Base-by-base conservation (phyloP, 2,329 filamentous ascomycete species). In the Zymoseptoria crescenta region DNA sequence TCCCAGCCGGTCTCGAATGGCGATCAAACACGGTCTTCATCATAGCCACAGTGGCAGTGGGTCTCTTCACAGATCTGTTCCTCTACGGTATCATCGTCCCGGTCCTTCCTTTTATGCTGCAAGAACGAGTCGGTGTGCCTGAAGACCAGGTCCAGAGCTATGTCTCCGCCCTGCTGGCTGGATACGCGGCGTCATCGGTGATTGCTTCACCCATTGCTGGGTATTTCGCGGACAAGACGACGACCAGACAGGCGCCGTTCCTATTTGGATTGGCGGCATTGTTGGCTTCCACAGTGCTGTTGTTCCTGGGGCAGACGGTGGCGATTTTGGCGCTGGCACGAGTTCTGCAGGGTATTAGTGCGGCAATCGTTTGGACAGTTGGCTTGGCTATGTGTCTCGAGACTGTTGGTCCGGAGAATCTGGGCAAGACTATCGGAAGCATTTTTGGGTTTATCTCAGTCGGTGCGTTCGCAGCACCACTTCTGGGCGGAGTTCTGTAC, bases 371-470 rank as follows among this genome's bases (percentile, higher is more conserved):
- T 0, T 84, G 83, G 79, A 84, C 81, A 0, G 79, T 83, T 8
- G 81, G 83, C 0, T 71, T 86, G 9, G 81, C 83, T 1, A 74
- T 87, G 60, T 76, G 83, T 48, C 72, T 83, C 4, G 84, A 86
- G 66, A 83, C 83, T 0, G 83, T 86, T 6, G 76, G 79, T 0
- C 76, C 74, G 2, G 74, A 81, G 54, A 81, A 83, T 52, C 68
- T 87, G 45, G 85, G 84, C 2, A 84, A 84, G 68, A 81, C 81
- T 1, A 81, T 87, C 66, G 84, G 84, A 13, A 79, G 79, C 72
- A 81, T 85, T 7, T 84, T 83, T 69, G 81, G 80, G 60, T 80
- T 86, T 61, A 80, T 85, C 55, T 81, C 80, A 0, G 75, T 83
- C 0, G 84, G 83, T 0, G 78, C 80, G 49, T 72, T 87, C 4